These are phyloP conservation scores for Allantophomopsis lycopodina DNA, from an alignment of 2,329 filamentous ascomycete genomes.

Conservation along the genomic window DNA sequence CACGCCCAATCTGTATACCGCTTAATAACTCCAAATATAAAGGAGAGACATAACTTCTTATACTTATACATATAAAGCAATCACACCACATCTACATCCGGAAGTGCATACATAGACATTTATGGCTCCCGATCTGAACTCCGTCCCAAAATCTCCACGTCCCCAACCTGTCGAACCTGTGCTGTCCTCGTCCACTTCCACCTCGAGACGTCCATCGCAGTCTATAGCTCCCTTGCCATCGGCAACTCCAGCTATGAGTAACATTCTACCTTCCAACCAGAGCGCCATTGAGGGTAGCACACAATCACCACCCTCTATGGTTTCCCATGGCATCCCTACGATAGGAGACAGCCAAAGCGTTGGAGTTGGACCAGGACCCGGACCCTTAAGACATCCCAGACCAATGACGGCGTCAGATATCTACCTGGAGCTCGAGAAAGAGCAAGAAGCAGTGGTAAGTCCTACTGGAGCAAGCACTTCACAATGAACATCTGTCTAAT, in stretches of 20 bases:
- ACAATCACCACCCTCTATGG: slow-evolving; percentile 10
- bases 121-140: slow-evolving; percentile 21
- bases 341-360: slow-evolving; percentile 27
- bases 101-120: no score
- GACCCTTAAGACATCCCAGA: slow-evolving; percentile 72
- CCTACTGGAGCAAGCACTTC: not conserved
- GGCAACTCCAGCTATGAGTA: slow-evolving; percentile 10
- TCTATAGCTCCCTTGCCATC: slow-evolving; percentile 8
- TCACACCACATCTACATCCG: no score
- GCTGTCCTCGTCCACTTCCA: slow-evolving; percentile 4
- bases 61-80: no score
- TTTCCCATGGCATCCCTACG: slow-evolving; percentile 8
- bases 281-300: slow-evolving; percentile 9
- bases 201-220: slow-evolving; percentile 15
- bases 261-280: slow-evolving; percentile 18
- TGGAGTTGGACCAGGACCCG: slow-evolving; percentile 48
- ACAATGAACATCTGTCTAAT: not conserved
- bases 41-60: no score
- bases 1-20: no score
- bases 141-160: slow-evolving; percentile 16
- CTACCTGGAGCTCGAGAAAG: slow-evolving; percentile 81
- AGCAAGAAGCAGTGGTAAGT: slow-evolving; percentile 83
- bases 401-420: slow-evolving; percentile 82
- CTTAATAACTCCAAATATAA: no score
- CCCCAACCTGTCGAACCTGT: slow-evolving; percentile 4